Base-by-base conservation (phyloP, 805 yeast genomes). In the Candida nanaspora region DNA sequence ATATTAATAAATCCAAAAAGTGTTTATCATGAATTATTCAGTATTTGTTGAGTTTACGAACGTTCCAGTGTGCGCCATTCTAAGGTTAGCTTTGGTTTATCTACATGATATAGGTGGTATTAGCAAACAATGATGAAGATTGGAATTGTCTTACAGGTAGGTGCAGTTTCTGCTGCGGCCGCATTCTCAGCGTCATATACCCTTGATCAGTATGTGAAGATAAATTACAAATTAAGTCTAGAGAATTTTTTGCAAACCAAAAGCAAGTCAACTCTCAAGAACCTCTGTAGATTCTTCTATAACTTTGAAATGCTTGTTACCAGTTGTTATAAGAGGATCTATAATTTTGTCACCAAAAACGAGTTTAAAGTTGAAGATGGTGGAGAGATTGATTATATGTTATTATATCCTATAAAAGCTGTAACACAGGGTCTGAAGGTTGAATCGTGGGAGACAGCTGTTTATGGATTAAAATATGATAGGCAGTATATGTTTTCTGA, bases 321-420 rank as follows among this genome's bases (percentile, higher is more conserved):
- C 4, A 6, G 14, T 4, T 3, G 4, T 9, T 15, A 11, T 5
- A 19, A 8, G 3, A 16, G 38, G 19, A 11, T 26, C 3, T 5
- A 6, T 13, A 35, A 35, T 18, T 19, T 26, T 5, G 5, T 35
- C 10, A 27, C 5, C 7, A 4, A 14, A 3, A 16, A n/a, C 6
- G 33, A 35, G 8, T 31, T 41, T 3, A 26, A 29, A 11, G 59
- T 57, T 4, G 43, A 39, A 8, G 28, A 48, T 33, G 60, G 57
- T 14, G 60, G 62, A 7, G 27, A 13, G 2, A 43, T 59, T n/a
- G 52, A 53, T 22, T 36, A 49, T 35, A 37, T 58, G 41, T 40
- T 53, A 4, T 43, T 59, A 4, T 59, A 57, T 38, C 64, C 64
- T 1, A 54, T 59, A 37, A 59, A 59, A 36, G 49, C 60, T 3